Conservation (phyloP, 345 rosid genomes). For the Acer negundo region DNA sequence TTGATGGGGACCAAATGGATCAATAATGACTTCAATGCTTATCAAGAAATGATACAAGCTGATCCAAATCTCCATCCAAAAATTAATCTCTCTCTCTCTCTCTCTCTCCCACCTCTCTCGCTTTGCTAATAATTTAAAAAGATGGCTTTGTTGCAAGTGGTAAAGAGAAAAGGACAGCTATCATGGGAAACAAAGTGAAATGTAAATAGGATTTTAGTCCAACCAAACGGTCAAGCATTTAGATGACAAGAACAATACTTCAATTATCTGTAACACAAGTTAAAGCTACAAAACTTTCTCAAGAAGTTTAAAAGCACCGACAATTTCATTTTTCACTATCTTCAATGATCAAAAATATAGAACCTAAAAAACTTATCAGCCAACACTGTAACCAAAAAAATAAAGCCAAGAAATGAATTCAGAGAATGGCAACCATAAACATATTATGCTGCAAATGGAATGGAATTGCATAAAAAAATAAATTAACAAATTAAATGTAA, state of each 20-base stretch:
- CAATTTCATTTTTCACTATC: not conserved
- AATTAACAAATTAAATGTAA: not conserved
- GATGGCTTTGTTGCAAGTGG: not conserved
- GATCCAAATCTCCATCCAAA: conserved; percentile 6
- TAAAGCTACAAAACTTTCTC: not conserved
- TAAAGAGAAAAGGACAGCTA: conserved; percentile 12
- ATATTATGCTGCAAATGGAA: not conserved
- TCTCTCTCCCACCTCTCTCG: not conserved
- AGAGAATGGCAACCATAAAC: conserved; percentile 12
- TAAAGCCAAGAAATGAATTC: conserved; percentile 1
- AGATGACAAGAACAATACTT: not conserved
- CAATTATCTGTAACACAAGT: not conserved
- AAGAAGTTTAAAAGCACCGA: conserved; percentile 1
- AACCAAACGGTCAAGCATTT: not conserved
- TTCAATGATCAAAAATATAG: not conserved
- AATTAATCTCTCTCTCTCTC: not conserved
- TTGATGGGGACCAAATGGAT: conserved; percentile 2
- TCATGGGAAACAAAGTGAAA: not conserved
- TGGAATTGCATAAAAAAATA: not conserved
- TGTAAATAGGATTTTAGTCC: not conserved
- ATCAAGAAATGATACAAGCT: conserved; percentile 12
- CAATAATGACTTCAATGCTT: conserved; percentile 15
- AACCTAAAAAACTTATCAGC: not conserved
- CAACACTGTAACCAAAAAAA: conserved; percentile 4
- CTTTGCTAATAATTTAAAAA: not conserved